These are phyloP conservation scores for Cephaloascus fragrans DNA, from an alignment of 805 yeast species.

Conservation along the genomic window DNA sequence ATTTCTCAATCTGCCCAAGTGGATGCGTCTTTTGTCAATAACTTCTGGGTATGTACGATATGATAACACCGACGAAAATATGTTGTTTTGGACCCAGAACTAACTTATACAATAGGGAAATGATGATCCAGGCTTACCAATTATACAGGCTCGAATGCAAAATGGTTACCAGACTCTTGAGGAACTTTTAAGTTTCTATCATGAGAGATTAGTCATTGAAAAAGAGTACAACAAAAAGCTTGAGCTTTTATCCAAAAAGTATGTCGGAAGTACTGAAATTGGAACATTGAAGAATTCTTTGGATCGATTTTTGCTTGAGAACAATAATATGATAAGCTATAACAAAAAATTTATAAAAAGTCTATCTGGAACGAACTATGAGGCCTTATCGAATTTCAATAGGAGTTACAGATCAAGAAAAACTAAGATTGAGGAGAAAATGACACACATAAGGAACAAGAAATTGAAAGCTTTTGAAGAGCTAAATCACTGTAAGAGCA, in stretches of 20 bases:
- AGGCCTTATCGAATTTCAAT: constrained; percentile 44
- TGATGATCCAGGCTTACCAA: constrained; percentile 50
- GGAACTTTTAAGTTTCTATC: constrained; percentile 23
- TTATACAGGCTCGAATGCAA: constrained; percentile 46
- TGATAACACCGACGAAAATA: no score
- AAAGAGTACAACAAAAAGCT: constrained; percentile 60
- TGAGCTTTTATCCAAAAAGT: constrained; percentile 36
- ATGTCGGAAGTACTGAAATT: constrained; percentile 46
- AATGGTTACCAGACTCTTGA: constrained; percentile 45
- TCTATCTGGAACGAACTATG: constrained; percentile 34
- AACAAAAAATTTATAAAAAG: constrained; percentile 45
- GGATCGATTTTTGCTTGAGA: constrained; percentile 48
- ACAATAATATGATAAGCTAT: constrained; percentile 45
- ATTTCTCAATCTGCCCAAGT: constrained; percentile 1
- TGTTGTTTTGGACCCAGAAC: no score
- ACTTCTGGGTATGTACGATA: constrained; percentile 38
- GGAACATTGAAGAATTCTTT: constrained; percentile 53
- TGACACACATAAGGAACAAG: constrained; percentile 43
- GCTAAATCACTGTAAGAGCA: constrained; percentile 27
- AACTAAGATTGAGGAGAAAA: constrained; percentile 46
- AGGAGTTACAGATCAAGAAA: constrained; percentile 41
- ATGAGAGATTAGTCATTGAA: constrained; percentile 48
- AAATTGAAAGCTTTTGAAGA: constrained; percentile 26
- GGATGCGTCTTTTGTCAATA: constrained; percentile 25
- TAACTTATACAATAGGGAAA: no score